Conservation (phyloP, 306 rosid genomes). For the Cucurbita ficifolia region DNA sequence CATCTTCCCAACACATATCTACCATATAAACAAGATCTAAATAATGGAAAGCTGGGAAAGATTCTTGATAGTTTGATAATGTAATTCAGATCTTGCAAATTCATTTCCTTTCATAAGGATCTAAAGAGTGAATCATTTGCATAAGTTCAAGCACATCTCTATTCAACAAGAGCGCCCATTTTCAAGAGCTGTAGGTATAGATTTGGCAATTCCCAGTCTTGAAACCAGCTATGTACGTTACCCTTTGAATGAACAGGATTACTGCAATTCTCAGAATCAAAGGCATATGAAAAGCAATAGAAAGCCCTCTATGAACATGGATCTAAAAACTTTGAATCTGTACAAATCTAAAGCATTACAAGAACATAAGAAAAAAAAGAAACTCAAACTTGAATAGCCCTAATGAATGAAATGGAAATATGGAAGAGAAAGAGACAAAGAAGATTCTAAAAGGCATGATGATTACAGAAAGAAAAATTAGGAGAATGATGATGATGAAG, state of each 20-base stretch:
- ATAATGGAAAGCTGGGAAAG: too few species aligned
- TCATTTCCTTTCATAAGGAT: not conserved
- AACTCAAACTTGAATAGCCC: not conserved
- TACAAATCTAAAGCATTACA: not conserved
- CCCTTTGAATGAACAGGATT: too few species aligned
- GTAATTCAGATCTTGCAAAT: not conserved
- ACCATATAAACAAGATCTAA: too few species aligned
- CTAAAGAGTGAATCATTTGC: too few species aligned
- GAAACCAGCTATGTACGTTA: too few species aligned
- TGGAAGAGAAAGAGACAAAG: slow-evolving; percentile 26
- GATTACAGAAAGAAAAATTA: slow-evolving; percentile 6
- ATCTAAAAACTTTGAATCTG: not conserved
- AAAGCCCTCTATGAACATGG: slow-evolving; percentile 3
- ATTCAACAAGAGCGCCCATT: not conserved
- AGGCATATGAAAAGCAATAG: not conserved
- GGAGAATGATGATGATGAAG: slow-evolving; percentile 17
- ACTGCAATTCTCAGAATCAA: not conserved
- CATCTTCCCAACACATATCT: too few species aligned
- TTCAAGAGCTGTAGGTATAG: not conserved
- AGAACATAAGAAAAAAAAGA: not conserved
- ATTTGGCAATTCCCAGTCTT: not conserved
- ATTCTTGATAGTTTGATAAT: not conserved
- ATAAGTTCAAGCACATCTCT: not conserved
- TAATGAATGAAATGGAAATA: not conserved
- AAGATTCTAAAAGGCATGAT: slow-evolving; percentile 26